phyloP scores from a whole-genome alignment of 495 filamentous ascomycete species.

The Tuber melanosporum region DNA sequence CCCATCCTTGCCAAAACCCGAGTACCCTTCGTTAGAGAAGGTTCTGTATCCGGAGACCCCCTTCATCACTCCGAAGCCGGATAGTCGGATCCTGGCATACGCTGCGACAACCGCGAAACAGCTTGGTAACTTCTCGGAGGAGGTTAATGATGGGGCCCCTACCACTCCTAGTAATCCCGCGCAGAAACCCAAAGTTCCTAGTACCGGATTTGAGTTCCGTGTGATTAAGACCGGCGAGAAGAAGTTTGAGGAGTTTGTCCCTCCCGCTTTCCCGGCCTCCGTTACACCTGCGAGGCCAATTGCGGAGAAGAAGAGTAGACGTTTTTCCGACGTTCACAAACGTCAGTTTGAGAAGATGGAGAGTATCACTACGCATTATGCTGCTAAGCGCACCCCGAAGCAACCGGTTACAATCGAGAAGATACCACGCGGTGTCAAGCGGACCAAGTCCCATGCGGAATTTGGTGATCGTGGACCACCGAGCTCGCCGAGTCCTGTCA shows the following conservation, averaged over 20 bases:
- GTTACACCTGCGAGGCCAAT: constrained; percentile 10
- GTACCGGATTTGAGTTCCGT: background rate
- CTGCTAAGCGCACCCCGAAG: constrained; percentile 36
- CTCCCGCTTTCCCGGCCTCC: constrained; percentile 8
- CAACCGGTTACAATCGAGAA: constrained; percentile 36
- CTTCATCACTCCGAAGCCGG: constrained; percentile 18
- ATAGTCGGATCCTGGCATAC: constrained; percentile 10
- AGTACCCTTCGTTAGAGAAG: constrained; percentile 25
- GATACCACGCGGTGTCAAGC: constrained; percentile 34
- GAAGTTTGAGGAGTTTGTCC: background rate
- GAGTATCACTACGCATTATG: constrained; percentile 39
- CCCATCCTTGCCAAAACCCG: constrained; percentile 17
- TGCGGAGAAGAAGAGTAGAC: constrained; percentile 18
- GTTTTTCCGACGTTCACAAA: constrained; percentile 33
- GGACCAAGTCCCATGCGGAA: constrained; percentile 28
- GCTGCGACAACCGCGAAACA: constrained; percentile 8
- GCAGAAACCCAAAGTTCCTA: background rate
- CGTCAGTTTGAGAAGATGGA: constrained; percentile 39
- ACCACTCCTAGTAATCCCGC: constrained; percentile 1
- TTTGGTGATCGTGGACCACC: constrained; percentile 29
- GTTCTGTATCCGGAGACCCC: constrained; percentile 11
- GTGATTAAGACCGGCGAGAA: background rate
- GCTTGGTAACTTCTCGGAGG: background rate
- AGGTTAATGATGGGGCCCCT: constrained; percentile 7
- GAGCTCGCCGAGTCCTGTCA: constrained; percentile 22